These are phyloP conservation scores for Backusella macrospora DNA, from an alignment of 192 early-diverging fungal genomes.

Conservation along the genomic window DNA sequence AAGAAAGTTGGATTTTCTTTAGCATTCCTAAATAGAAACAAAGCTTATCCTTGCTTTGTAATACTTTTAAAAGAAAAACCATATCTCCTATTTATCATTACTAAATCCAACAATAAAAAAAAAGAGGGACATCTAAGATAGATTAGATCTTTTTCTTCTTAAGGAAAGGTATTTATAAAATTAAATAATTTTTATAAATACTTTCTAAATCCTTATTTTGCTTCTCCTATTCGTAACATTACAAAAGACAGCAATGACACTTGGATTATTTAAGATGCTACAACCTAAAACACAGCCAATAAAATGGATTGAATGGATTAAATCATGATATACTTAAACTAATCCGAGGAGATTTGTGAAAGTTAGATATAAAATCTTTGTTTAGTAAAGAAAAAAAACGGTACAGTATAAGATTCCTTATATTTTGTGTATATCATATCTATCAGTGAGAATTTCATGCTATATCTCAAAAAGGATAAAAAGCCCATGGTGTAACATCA, in stretches of 20 bases:
- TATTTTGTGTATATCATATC: slow-evolving; percentile 1
- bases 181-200: neutral
- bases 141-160: neutral
- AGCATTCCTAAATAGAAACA: neutral
- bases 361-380: neutral
- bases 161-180: slow-evolving; percentile 6
- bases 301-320: neutral
- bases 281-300: slow-evolving; percentile 8
- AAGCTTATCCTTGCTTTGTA: neutral
- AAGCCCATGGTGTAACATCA: neutral
- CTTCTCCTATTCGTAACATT: neutral
- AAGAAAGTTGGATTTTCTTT: neutral
- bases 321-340: neutral
- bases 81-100: neutral
- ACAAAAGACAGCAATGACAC: neutral
- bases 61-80: neutral
- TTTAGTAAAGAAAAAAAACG: slow-evolving; percentile 5
- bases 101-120: neutral
- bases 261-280: neutral
- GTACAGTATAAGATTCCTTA: neutral
- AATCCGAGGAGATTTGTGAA: neutral
- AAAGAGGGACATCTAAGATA: neutral
- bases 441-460: slow-evolving; percentile 9
- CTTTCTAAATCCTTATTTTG: neutral
- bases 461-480: neutral